A percentile compares a stretch with the other conserved stretches of the same genome.
Conservation (phyloP, 805 yeast genomes). For the Komagataella ulmi region DNA sequence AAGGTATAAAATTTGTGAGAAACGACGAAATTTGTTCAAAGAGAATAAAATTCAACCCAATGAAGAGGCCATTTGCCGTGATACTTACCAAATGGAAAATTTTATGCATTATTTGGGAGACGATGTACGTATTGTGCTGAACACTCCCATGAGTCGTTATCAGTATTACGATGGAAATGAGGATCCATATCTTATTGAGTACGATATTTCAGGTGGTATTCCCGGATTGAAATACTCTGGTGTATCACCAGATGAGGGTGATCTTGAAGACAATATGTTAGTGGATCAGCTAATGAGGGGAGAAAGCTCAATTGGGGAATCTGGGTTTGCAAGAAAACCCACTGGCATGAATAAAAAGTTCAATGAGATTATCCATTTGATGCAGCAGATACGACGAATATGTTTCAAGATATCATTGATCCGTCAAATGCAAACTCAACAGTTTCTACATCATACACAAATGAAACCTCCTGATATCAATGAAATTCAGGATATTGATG, state of each 20-base stretch:
- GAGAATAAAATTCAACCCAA: slow-evolving; percentile 45
- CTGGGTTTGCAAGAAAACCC: slow-evolving; percentile 18
- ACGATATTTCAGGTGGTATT: slow-evolving; percentile 69
- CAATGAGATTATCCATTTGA: slow-evolving; percentile 54
- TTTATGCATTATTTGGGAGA: slow-evolving; percentile 33
- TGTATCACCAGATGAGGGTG: slow-evolving; percentile 29
- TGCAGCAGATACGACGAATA: slow-evolving; percentile 79
- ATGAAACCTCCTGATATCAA: slow-evolving; percentile 57
- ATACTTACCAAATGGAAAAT: slow-evolving; percentile 54
- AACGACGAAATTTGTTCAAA: slow-evolving; percentile 55
- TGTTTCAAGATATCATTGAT: slow-evolving; percentile 84
- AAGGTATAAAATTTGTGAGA: slow-evolving; percentile 60
- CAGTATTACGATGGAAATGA: slow-evolving; percentile 35
- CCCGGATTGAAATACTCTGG: slow-evolving; percentile 55
- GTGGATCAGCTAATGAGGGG: slow-evolving; percentile 23
- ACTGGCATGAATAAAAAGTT: slow-evolving; percentile 52
- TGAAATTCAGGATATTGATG: slow-evolving; percentile 44
- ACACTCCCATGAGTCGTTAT: slow-evolving; percentile 6
- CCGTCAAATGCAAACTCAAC: slow-evolving; percentile 81
- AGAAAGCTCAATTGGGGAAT: slow-evolving; percentile 18
- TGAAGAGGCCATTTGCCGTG: slow-evolving; percentile 57
- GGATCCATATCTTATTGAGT: slow-evolving; percentile 63
- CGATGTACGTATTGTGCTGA: slow-evolving; percentile 15
- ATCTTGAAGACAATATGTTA: slow-evolving; percentile 28
- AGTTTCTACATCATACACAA: slow-evolving; percentile 61